Evolutionary conservation across 176 grass and related monocot genomes (phyloP).

Genomic region (Miscanthus lutarioriparius): DNA sequence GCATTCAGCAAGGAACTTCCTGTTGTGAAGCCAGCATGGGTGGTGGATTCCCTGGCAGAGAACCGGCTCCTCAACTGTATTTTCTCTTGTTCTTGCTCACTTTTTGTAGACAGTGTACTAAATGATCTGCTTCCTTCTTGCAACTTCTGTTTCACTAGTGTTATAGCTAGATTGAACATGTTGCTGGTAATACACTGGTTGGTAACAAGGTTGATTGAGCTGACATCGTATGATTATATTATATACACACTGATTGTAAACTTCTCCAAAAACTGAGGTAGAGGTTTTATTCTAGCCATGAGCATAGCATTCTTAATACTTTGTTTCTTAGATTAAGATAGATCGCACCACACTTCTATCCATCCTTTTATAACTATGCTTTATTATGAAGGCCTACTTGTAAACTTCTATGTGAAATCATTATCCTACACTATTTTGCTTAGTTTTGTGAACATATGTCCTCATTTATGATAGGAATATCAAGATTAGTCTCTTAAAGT

Average conservation of each 20-base stretch:
- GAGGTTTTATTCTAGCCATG: background rate
- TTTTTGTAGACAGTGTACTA: background rate
- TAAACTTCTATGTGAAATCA: background rate
- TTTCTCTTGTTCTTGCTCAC: slow-evolving; percentile 18
- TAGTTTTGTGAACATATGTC: slow-evolving; percentile 6
- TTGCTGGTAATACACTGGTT: background rate
- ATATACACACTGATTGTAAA: background rate
- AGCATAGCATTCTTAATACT: background rate
- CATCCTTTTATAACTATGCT: background rate
- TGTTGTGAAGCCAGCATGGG: slow-evolving; percentile 86
- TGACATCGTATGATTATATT: no score
- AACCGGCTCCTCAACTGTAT: slow-evolving; percentile 79
- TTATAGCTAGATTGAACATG: background rate
- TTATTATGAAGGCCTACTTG: background rate
- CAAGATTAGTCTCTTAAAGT: background rate
- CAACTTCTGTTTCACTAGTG: slow-evolving; percentile 2
- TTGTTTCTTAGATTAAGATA: background rate
- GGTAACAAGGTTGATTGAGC: background rate
- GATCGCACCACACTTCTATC: background rate
- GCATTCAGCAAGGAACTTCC: slow-evolving; percentile 77
- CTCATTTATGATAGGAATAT: background rate
- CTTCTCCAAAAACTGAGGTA: background rate
- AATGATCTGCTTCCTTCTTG: slow-evolving; percentile 24
- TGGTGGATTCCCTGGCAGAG: slow-evolving; percentile 77
- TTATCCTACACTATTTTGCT: background rate